phyloP scores from a whole-genome alignment of 129 eudicot genomes.

The Helianthus tuberosus region DNA sequence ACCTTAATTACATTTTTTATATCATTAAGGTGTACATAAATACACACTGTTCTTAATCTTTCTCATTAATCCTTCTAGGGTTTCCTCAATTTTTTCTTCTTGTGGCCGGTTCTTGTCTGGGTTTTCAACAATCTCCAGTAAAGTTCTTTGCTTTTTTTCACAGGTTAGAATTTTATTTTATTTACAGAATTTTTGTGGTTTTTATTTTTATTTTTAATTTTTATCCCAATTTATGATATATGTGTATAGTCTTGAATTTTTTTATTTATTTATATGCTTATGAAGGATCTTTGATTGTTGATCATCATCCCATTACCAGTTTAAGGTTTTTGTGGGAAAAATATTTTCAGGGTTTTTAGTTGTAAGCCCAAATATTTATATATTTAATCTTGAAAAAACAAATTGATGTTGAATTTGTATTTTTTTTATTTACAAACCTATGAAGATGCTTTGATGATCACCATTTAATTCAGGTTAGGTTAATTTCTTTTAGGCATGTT shows the following conservation, averaged over 20 bases:
- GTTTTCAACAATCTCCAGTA: slow-evolving; percentile 16
- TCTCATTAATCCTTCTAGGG: slow-evolving; percentile 25
- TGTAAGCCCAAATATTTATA: slow-evolving; percentile 10
- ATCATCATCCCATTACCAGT: neutral
- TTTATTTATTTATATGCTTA: neutral
- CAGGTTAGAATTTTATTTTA: slow-evolving; percentile 24
- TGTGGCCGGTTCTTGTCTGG: slow-evolving; percentile 19
- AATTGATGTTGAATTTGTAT: slow-evolving; percentile 14
- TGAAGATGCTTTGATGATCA: slow-evolving; percentile 5
- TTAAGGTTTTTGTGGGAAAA: neutral
- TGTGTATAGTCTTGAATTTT: neutral
- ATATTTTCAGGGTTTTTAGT: neutral
- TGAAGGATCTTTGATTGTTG: neutral
- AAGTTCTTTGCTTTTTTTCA: slow-evolving; percentile 13
- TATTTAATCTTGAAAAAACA: neutral
- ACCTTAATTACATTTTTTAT: slow-evolving; percentile 29
- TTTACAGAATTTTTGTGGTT: neutral
- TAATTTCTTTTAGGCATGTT: neutral
- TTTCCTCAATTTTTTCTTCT: slow-evolving; percentile 13
- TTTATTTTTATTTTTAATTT: neutral
- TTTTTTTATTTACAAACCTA: neutral
- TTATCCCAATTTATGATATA: neutral
- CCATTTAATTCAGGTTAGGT: neutral
- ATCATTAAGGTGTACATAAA: slow-evolving; percentile 27
- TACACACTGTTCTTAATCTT: slow-evolving; percentile 25